Evolutionary conservation across 345 rosid species (phyloP).

Genomic region (Tarenaya hassleriana): DNA sequence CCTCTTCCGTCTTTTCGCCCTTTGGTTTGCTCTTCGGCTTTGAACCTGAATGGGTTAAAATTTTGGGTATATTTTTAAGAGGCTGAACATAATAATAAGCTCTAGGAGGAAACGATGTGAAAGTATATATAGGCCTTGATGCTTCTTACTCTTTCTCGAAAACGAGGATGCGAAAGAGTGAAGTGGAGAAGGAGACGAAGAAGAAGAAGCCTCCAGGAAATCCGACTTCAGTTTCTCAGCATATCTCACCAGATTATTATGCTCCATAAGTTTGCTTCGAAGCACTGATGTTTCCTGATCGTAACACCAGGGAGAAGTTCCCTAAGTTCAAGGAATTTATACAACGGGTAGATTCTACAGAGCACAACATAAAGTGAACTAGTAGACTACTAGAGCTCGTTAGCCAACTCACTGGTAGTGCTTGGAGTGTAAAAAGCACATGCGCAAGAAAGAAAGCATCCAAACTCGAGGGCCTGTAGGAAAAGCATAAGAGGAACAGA

Average conservation of each 20-base stretch:
- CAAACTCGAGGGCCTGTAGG: conserved; percentile 77
- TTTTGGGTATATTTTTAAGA: conserved; percentile 14
- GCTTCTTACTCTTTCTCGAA: conserved; percentile 50
- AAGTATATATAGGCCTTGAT: conserved; percentile 9
- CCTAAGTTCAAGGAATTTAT: background rate
- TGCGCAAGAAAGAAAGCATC: conserved; percentile 74
- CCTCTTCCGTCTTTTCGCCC: conserved; percentile 75
- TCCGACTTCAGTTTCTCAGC: conserved; percentile 60
- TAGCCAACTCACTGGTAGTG: conserved; percentile 65
- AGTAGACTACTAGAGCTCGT: background rate
- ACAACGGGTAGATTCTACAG: conserved; percentile 3
- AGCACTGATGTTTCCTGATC: conserved; percentile 65
- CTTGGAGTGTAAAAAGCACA: conserved; percentile 62
- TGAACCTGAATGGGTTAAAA: conserved; percentile 37
- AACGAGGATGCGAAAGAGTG: conserved; percentile 48
- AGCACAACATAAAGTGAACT: background rate
- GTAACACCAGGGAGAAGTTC: conserved; percentile 8
- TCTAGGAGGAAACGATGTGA: conserved; percentile 1
- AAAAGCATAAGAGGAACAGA: conserved; percentile 7
- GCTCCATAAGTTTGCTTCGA: conserved; percentile 52
- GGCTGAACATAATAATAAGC: background rate
- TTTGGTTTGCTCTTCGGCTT: conserved; percentile 66
- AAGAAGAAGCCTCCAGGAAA: conserved; percentile 46
- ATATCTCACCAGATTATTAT: conserved; percentile 52
- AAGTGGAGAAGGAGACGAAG: conserved; percentile 45